Conservation (phyloP, 805 yeast genomes). For the Ogataea ganodermae region DNA sequence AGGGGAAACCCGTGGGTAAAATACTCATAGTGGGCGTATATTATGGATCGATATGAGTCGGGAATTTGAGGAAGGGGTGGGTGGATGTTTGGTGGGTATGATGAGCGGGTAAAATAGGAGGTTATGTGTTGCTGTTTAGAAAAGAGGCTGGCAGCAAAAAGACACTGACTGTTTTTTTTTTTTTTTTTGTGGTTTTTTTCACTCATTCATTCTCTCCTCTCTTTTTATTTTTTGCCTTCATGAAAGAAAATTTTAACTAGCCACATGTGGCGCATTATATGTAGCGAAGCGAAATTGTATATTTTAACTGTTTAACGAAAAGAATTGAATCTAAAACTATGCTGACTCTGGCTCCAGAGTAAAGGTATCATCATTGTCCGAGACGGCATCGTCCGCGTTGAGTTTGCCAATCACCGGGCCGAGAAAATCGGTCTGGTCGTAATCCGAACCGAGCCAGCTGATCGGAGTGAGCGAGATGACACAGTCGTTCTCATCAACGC, state of each 20-base stretch:
- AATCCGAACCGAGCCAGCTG: conserved; percentile 26
- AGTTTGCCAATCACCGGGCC: conserved; percentile 10
- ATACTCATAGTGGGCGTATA: conserved; percentile 8
- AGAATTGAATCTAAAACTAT: neutral
- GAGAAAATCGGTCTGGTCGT: conserved; percentile 15
- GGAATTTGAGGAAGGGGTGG: neutral
- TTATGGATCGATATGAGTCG: neutral
- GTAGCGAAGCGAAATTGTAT: neutral
- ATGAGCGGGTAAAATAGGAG: neutral
- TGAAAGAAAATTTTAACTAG: neutral
- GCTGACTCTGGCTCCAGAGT: neutral
- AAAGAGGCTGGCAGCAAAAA: neutral
- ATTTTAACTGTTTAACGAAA: neutral
- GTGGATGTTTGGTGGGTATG: neutral
- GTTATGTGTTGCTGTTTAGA: neutral
- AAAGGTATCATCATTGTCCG: neutral
- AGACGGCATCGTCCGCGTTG: conserved; percentile 10
- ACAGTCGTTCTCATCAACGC: conserved; percentile 21
- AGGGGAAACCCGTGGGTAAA: conserved; percentile 12
- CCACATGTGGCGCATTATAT: conserved; percentile 1
- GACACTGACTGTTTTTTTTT: neutral
- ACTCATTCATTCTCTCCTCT: too few relatives aligned
- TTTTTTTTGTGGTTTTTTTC: neutral
- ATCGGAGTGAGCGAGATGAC: conserved; percentile 25
- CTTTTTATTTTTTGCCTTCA: conserved; percentile 7